Conservation (phyloP, 2,329 filamentous ascomycete genomes). For the Clonostachys sp. region DNA sequence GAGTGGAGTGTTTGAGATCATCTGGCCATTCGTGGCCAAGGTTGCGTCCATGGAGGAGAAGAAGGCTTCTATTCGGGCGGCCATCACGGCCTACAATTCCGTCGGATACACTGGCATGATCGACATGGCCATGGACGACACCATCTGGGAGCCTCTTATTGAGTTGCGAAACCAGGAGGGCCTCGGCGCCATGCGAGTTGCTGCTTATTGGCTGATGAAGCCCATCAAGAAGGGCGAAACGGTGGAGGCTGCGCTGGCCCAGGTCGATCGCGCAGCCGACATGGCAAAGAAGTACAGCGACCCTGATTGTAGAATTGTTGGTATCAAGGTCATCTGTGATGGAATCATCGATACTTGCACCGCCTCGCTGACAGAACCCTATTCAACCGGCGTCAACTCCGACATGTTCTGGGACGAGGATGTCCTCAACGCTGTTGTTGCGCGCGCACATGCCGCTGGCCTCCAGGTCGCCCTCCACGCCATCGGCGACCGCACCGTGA, state of each 20-base stretch:
- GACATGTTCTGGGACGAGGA: conserved; percentile 50
- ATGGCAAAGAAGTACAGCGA: conserved; percentile 27
- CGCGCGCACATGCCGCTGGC: conserved; percentile 44
- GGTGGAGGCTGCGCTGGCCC: conserved; percentile 30
- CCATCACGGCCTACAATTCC: conserved; percentile 42
- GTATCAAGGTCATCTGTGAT: conserved; percentile 62
- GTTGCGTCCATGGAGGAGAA: conserved; percentile 42
- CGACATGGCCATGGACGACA: conserved; percentile 60
- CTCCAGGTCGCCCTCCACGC: conserved; percentile 62
- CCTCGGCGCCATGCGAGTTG: conserved; percentile 33
- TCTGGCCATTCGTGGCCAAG: conserved; percentile 49
- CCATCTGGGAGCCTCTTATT: conserved; percentile 45
- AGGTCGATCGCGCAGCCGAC: conserved; percentile 45
- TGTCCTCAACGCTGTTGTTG: conserved; percentile 48
- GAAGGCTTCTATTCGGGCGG: conserved; percentile 39
- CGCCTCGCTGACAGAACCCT: conserved; percentile 54
- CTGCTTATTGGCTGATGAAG: conserved; percentile 53
- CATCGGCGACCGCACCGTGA: conserved; percentile 57
- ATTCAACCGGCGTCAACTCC: conserved; percentile 39
- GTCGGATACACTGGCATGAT: conserved; percentile 51
- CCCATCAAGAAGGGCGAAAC: conserved; percentile 43
- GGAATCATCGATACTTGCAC: conserved; percentile 64
- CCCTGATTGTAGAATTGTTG: conserved; percentile 42
- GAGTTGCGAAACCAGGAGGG: conserved; percentile 31
- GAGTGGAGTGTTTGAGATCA: conserved; percentile 43